Conservation (phyloP, 2,329 filamentous ascomycete species). For the Chaetothyriales sp. region DNA sequence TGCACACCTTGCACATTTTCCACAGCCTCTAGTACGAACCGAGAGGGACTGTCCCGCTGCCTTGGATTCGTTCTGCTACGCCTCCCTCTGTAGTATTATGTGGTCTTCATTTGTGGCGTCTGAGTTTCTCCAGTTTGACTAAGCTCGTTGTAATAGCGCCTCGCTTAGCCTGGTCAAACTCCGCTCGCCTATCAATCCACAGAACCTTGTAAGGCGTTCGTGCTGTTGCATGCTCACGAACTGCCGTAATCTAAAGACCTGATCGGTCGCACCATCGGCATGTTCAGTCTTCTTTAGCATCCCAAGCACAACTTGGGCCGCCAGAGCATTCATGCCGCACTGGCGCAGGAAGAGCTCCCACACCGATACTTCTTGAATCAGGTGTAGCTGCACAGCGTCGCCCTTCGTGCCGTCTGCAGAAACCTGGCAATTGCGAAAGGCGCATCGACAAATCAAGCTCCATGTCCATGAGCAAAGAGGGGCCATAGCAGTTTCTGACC, state of each 20-base stretch:
- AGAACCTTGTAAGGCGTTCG: conserved; percentile 7
- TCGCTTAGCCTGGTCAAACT: conserved; percentile 5
- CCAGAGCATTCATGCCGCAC: conserved; percentile 56
- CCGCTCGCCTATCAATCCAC: conserved; percentile 6
- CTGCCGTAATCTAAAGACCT: conserved; percentile 7
- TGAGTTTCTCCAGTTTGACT: background rate
- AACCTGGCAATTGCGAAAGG: conserved; percentile 18
- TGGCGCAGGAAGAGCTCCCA: conserved; percentile 57
- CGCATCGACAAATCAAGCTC: conserved; percentile 30
- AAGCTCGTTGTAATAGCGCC: conserved; percentile 1
- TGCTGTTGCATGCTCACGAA: conserved; percentile 7
- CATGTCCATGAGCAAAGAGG: conserved; percentile 20
- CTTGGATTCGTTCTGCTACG: no score
- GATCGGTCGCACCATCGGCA: background rate
- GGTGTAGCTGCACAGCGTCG: conserved; percentile 15
- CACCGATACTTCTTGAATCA: conserved; percentile 45
- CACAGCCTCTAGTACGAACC: no score
- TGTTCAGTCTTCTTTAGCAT: conserved; percentile 6
- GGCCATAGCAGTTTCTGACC: background rate
- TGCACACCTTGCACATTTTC: no score
- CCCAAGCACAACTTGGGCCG: conserved; percentile 51
- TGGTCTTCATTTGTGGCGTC: no score
- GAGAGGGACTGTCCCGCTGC: no score
- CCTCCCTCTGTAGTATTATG: no score
- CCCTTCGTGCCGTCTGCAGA: conserved; percentile 1